phyloP scores from a whole-genome alignment of 2,329 filamentous ascomycete species.

The Bipolaris sorokiniana region DNA sequence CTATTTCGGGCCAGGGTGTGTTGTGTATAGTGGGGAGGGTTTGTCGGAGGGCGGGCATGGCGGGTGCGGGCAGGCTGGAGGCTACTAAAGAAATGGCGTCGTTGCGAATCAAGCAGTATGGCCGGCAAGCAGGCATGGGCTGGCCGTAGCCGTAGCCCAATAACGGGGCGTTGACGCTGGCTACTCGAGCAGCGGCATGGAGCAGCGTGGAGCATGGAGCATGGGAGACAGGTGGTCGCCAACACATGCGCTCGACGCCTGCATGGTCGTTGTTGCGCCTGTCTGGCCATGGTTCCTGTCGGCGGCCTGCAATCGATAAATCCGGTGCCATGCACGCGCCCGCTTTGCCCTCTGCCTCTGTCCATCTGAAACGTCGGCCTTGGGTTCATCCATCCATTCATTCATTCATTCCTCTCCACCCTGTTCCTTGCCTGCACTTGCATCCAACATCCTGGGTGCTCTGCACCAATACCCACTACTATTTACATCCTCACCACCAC shows the following conservation, averaged over 20 bases:
- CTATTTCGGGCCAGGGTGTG: slow-evolving; percentile 8
- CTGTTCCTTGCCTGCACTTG: too few species aligned
- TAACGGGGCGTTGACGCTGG: slow-evolving; percentile 3
- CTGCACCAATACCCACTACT: too few species aligned
- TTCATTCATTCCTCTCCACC: too few species aligned
- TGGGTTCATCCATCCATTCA: neutral
- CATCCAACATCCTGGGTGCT: too few species aligned
- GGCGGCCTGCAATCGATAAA: neutral
- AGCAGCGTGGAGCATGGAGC: neutral
- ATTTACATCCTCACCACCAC: too few species aligned
- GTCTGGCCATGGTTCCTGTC: slow-evolving; percentile 2
- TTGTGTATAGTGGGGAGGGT: slow-evolving; percentile 10
- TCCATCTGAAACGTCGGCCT: neutral
- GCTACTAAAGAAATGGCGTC: slow-evolving; percentile 18
- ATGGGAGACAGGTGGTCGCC: neutral
- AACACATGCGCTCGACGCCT: neutral
- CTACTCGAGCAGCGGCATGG: slow-evolving; percentile 11
- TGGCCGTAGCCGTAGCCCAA: neutral
- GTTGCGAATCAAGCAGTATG: slow-evolving; percentile 18
- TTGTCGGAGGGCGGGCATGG: slow-evolving; percentile 7
- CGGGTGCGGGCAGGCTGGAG: slow-evolving; percentile 4
- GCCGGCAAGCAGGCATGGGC: slow-evolving; percentile 7
- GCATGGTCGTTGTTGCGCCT: slow-evolving; percentile 5
- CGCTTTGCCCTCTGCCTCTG: neutral
- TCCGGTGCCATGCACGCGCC: neutral